Base-by-base conservation (phyloP, 129 eudicot species). In the Scalesia atractyloides region DNA sequence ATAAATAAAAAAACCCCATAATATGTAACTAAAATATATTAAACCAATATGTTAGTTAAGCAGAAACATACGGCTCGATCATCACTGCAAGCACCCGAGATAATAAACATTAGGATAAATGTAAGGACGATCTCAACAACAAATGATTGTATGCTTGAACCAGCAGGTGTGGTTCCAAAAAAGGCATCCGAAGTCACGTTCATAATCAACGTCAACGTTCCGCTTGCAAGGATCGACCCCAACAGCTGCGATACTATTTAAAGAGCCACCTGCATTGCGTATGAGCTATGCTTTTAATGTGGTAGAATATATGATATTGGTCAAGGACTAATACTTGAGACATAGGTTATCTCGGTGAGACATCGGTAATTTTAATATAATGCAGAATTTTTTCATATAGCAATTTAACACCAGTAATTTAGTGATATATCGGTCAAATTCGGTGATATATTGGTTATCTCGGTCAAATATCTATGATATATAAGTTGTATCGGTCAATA, bases 41-140 rank as follows among this genome's bases (percentile, higher is more conserved):
- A 44, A 16, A 53, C 57, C 52, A 18, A 4, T 11, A 56, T 0
- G 8, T 17, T 53, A 18, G 7, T 1, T 17, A 18, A 17, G 18
- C 3, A 26, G 58, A 17, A 11, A 82, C 76, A 0, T 80, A 94
- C 98, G 77, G 89, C 87, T 37, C 98, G 74, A 34, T 75, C 72
- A 74, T 93, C 98, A 0, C 87, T 82, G 13, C 78, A 80, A 72
- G 82, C 88, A 34, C 97, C 96, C 0, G 79, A 90, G 3, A 93
- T 77, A 61, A 82, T 92, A 81, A 93, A 93, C 98, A 89, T 87
- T 9, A 93, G 57, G 16, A 93, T 84, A 78, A 82, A 90, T 36
- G 97, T 71, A 14, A 84, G 79, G 24, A 93, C 63, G 26, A 93
- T 79, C 72, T 93, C 97, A 46, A 90, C 88, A 6, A 76, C 83